Percentiles rank a stretch among this genome's conserved stretches.
Evolutionary conservation across 2,329 filamentous ascomycete species (phyloP).

Genomic region (Pseudogymnoascus sp.): DNA sequence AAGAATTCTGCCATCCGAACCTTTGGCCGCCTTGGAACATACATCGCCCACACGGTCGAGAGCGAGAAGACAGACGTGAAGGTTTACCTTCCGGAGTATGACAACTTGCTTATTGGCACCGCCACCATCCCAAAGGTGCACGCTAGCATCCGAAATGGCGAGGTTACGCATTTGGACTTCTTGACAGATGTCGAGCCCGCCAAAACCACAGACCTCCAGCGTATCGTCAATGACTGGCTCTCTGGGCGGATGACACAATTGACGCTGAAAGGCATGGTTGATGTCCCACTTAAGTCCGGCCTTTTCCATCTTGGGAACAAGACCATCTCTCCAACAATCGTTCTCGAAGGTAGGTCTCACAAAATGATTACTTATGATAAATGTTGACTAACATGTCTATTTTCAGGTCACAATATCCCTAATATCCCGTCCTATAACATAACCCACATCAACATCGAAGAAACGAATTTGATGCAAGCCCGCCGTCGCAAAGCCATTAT

Average conservation of each 20-base stretch:
- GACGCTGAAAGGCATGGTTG: conserved; percentile 63
- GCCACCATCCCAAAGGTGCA: conserved; percentile 68
- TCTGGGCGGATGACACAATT: conserved; percentile 67
- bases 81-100: conserved; percentile 78
- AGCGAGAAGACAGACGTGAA: conserved; percentile 64
- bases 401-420: conserved; percentile 60
- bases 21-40: conserved; percentile 70
- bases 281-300: conserved; percentile 69
- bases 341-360: conserved; percentile 76
- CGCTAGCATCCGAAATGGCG: conserved; percentile 69
- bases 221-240: conserved; percentile 81
- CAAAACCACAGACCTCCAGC: conserved; percentile 66
- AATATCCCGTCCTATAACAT: conserved; percentile 75
- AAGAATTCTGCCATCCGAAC: conserved; percentile 61
- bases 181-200: conserved; percentile 69
- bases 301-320: conserved; percentile 73
- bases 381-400: not conserved
- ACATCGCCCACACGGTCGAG: conserved; percentile 69
- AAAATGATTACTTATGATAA: conserved; percentile 34
- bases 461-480: conserved; percentile 48
- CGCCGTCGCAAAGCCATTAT: conserved; percentile 21
- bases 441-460: conserved; percentile 68
- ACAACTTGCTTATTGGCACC: conserved; percentile 67
- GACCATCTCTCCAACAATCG: conserved; percentile 62
- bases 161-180: conserved; percentile 71